Percentiles rank a stretch among this genome's conserved stretches.
Conservation (phyloP, 2,329 filamentous ascomycete species). For the Zymoseptoria ardabiliae region DNA sequence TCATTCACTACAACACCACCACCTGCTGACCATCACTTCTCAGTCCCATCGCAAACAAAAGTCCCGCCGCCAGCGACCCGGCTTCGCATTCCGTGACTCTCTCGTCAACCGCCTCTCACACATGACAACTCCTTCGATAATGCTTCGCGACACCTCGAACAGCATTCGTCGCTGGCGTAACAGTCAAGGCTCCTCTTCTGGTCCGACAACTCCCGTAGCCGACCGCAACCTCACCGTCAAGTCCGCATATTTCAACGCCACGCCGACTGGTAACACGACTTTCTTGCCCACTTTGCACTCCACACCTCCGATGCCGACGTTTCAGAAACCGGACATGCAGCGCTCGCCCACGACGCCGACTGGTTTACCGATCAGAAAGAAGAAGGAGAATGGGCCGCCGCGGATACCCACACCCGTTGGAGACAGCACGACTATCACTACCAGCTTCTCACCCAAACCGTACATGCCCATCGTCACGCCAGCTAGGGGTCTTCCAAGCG, state of each 20-base stretch:
- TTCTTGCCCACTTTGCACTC: constrained; percentile 25
- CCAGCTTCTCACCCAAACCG: background rate
- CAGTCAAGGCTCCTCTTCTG: background rate
- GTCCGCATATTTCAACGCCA: constrained; percentile 11
- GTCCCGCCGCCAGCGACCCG: background rate
- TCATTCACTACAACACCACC: background rate
- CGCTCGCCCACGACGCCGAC: constrained; percentile 1
- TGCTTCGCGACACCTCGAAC: background rate
- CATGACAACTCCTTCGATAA: background rate
- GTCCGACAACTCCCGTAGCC: background rate
- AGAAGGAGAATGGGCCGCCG: background rate
- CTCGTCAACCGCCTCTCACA: constrained; percentile 3
- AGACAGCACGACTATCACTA: background rate
- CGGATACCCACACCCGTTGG: background rate
- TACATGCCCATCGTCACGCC: background rate
- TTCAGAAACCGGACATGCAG: constrained; percentile 21
- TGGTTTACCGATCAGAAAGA: background rate
- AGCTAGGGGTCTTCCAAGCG: background rate
- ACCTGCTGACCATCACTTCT: constrained; percentile 1
- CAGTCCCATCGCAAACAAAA: background rate
- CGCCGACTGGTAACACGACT: constrained; percentile 14
- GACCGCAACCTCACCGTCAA: background rate
- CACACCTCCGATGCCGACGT: constrained; percentile 26
- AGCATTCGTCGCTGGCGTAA: background rate
- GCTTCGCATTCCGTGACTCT: constrained; percentile 11